A percentile compares a stretch with the other conserved stretches of the same genome.
Conservation (phyloP, 2,329 filamentous ascomycete species). For the Ceratocystis albifundus region DNA sequence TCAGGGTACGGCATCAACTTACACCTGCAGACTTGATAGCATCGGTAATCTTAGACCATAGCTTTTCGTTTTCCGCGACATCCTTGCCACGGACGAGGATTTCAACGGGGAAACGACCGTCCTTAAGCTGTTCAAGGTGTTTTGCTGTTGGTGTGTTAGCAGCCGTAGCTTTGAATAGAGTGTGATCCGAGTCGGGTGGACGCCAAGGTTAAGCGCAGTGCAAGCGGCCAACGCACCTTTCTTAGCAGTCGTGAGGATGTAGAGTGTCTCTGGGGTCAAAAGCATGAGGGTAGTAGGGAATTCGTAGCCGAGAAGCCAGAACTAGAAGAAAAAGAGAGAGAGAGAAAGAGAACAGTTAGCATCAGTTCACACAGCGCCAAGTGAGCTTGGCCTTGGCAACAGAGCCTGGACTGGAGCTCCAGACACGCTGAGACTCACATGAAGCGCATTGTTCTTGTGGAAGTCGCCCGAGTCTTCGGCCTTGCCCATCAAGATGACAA, state of each 20-base stretch:
- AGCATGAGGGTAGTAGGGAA: conserved; percentile 94
- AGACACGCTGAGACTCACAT: conserved; percentile 46
- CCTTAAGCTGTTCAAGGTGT: conserved; percentile 82
- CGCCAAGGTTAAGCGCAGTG: background rate
- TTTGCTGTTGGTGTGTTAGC: conserved; percentile 49
- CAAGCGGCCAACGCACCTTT: conserved; percentile 56
- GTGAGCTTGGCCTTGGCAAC: background rate
- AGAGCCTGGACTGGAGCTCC: background rate
- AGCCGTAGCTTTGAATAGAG: background rate
- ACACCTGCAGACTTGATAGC: conserved; percentile 80
- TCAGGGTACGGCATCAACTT: conserved; percentile 32
- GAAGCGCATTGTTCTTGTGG: conserved; percentile 92
- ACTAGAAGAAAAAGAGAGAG: conserved; percentile 42
- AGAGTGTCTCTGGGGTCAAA: conserved; percentile 75
- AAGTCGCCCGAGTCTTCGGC: conserved; percentile 78
- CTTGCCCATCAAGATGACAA: conserved; percentile 88
- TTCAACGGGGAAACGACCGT: conserved; percentile 84
- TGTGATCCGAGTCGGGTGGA: background rate
- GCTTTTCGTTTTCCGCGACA: conserved; percentile 78
- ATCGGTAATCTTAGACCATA: conserved; percentile 72
- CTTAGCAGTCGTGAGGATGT: conserved; percentile 90
- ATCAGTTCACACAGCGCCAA: too few species aligned
- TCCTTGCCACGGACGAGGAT: conserved; percentile 88
- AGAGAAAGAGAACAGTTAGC: background rate
- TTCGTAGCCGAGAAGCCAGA: conserved; percentile 97